Base-by-base conservation (phyloP, 2,329 filamentous ascomycete genomes). In the Penicillium sp. region DNA sequence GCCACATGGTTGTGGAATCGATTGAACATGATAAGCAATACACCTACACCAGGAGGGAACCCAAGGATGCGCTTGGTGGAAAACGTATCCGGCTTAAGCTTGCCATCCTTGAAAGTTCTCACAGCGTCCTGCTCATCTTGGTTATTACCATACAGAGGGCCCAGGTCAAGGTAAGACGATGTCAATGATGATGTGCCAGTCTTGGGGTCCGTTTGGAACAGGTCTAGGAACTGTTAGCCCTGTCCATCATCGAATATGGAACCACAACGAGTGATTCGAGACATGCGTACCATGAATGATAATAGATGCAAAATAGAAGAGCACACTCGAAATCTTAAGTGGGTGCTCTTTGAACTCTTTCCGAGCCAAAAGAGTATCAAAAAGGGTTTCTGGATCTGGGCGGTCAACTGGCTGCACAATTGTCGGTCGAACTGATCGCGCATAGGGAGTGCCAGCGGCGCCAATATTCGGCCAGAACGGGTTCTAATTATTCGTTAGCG, bases 251-350 rank as follows among this genome's bases (percentile, higher is more conserved):
- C 21, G 19, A 31, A 19, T 26, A 27, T 8, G 7, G 16, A 22
- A 48, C 33, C 16, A 22, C 29, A 13, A 22, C 14, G 24, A 24
- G 27, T 2, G 27, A 16, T 41, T 41, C 19, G 10, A 21, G 14
- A 35, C n/a, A 19, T 16, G 52, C 68, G 43, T 72, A 72, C 79
- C 79, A 62, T 84, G 82, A 51, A 84, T 85, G 58, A 86, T 84
- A 65, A 93, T 88, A 7, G 87, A 85, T 0, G 89, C 90, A 44
- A 90, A 77, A 62, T 91, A 91, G 71, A 90, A 91, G 16, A 93
- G 77, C 75, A 91, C 85, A 64, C 86, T 88, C 0, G 88, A 91
- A 41, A 92, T 86, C n/a, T 85, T 83, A 50, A 88, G 88, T 0
- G 87, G 86, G 68, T 91, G 89, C 53, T 85, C 79, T 59, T 84